Evolutionary conservation across 2,329 filamentous ascomycete species (phyloP).

Genomic region (Phaeophleospora eucalypticola): DNA sequence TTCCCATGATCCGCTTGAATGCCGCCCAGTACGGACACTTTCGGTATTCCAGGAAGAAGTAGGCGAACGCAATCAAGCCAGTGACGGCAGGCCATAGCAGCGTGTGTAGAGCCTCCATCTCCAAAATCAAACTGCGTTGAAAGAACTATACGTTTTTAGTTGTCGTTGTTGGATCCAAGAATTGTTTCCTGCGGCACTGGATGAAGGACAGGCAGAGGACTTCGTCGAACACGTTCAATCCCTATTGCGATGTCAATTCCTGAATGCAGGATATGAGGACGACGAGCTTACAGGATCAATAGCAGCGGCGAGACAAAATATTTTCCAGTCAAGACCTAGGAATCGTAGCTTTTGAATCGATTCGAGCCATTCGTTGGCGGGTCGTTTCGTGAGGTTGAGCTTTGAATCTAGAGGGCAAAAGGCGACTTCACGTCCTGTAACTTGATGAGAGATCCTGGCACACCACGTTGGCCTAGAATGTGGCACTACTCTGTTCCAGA

Average conservation of each 20-base stretch:
- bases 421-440: too few relatives aligned
- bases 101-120: background rate
- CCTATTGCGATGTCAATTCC: background rate
- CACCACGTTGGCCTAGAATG: too few relatives aligned
- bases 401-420: too few relatives aligned
- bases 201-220: background rate
- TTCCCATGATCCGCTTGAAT: background rate
- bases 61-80: background rate
- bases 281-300: background rate
- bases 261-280: background rate
- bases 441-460: too few relatives aligned
- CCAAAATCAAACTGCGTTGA: background rate
- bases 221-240: background rate
- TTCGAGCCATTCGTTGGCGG: background rate
- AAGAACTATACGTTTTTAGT: too few relatives aligned
- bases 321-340: background rate
- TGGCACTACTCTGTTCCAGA: too few relatives aligned
- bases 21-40: background rate
- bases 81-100: background rate
- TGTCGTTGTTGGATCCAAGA: background rate
- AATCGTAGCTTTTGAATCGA: background rate
- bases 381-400: background rate
- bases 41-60: background rate
- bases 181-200: background rate
- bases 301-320: background rate